Percentiles rank a stretch among this genome's conserved stretches.
Evolutionary conservation across 495 filamentous ascomycete species (phyloP).

Genomic region (Arthonia radiata): DNA sequence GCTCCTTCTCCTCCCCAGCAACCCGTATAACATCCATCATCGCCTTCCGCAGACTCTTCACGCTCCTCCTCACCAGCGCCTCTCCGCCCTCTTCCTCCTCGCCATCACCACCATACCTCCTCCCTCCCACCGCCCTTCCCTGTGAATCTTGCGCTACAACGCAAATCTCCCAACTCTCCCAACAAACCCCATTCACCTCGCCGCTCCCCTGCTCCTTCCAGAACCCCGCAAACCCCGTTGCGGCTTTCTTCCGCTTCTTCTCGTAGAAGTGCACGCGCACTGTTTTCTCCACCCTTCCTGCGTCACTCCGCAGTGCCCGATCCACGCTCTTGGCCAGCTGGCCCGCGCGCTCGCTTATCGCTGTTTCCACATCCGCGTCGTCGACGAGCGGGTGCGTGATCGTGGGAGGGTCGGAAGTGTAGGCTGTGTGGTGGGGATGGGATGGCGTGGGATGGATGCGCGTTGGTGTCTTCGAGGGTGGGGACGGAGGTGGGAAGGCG

Average conservation of each 20-base stretch:
- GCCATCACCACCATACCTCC: conserved; percentile 79
- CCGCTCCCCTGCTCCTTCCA: no score
- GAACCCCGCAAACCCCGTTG: conserved; percentile 49
- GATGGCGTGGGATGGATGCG: no score
- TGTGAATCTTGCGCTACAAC: no score
- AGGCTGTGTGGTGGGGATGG: no score
- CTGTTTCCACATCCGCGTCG: conserved; percentile 69
- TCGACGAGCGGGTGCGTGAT: conserved; percentile 74
- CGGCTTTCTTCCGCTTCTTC: conserved; percentile 54
- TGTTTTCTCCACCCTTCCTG: conserved; percentile 1
- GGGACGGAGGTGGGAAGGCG: no score
- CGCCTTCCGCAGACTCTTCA: conserved; percentile 58
- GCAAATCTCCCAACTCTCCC: no score
- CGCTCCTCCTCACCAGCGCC: conserved; percentile 8
- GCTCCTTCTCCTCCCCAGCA: conserved; percentile 74
- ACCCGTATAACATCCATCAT: conserved; percentile 68
- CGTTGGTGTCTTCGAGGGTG: no score
- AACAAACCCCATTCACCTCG: conserved; percentile 74
- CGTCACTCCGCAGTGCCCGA: conserved; percentile 1
- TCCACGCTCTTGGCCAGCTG: conserved; percentile 40
- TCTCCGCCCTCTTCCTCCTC: conserved; percentile 62
- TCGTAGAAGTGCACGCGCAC: conserved; percentile 67
- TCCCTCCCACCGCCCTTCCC: conserved; percentile 74
- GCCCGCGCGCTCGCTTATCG: conserved; percentile 69
- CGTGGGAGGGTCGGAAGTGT: no score